These are phyloP conservation scores for Kandelia obovata DNA, from an alignment of 345 rosid genomes.

Conservation along the genomic window DNA sequence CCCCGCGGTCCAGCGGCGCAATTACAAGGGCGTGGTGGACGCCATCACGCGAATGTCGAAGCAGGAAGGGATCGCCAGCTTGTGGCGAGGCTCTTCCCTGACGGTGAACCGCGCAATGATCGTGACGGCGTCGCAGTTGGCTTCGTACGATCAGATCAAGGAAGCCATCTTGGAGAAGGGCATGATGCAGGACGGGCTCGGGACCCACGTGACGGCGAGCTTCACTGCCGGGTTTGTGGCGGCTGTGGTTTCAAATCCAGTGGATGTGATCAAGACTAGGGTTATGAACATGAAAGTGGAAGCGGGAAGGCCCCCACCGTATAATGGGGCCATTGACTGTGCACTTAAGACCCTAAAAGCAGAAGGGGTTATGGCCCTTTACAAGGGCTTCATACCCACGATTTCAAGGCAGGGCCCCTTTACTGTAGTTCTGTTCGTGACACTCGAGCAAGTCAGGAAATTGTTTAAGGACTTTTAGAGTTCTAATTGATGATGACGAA, in stretches of 20 bases:
- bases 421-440: conserved; percentile 73
- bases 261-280: conserved; percentile 80
- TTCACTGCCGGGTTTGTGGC: conserved; percentile 76
- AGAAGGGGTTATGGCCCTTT: conserved; percentile 64
- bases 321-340: conserved; percentile 63
- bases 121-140: conserved; percentile 71
- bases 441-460: conserved; percentile 70
- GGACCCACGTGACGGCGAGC: conserved; percentile 74
- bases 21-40: conserved; percentile 60
- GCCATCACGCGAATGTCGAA: conserved; percentile 57
- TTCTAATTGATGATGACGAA: conserved; percentile 21
- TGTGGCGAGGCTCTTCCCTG: conserved; percentile 73
- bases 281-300: conserved; percentile 84
- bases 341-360: conserved; percentile 58
- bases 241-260: conserved; percentile 73
- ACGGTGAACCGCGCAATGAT: conserved; percentile 83
- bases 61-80: conserved; percentile 61
- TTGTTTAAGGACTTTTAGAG: conserved; percentile 51
- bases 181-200: conserved; percentile 53
- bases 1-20: conserved; percentile 56
- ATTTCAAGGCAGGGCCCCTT: conserved; percentile 81
- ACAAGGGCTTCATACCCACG: conserved; percentile 73
- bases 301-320: conserved; percentile 42
- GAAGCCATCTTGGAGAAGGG: conserved; percentile 48
- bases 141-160: conserved; percentile 71